These are phyloP conservation scores for Cnidoscolus chayamansa DNA, from an alignment of 441 rosid genomes.

Conservation along the genomic window DNA sequence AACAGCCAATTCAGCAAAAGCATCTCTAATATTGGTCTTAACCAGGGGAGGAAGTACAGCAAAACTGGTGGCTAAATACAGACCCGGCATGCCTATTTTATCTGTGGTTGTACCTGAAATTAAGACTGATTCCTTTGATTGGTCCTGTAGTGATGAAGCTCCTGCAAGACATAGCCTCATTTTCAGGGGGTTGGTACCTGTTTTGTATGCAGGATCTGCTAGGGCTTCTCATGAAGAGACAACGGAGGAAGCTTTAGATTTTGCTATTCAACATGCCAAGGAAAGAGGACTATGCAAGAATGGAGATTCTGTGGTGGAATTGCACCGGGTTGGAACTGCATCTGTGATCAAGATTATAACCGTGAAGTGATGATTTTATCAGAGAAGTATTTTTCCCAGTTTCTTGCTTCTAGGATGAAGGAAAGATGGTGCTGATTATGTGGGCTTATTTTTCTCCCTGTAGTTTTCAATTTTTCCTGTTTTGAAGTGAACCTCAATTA, in stretches of 20 bases:
- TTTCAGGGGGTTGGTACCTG: conserved; percentile 71
- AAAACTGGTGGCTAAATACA: conserved; percentile 87
- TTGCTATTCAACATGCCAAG: conserved; percentile 64
- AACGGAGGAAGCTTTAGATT: conserved; percentile 77
- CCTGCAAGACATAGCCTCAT: conserved; percentile 93
- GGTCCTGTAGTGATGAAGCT: conserved; percentile 86
- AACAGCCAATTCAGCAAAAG: conserved; percentile 77
- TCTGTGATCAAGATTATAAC: conserved; percentile 88
- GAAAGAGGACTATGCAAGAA: conserved; percentile 59
- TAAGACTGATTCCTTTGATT: conserved; percentile 74
- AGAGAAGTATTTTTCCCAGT: neutral
- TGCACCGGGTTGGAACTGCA: conserved; percentile 80
- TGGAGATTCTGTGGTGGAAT: conserved; percentile 83
- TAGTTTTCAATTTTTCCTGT: neutral
- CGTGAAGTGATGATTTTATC: conserved; percentile 46
- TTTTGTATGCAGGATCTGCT: conserved; percentile 77
- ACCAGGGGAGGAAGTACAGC: conserved; percentile 97
- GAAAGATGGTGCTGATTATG: neutral
- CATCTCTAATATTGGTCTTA: conserved; percentile 71
- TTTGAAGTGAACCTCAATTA: neutral
- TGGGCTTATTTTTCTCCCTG: neutral
- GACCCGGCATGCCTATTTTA: conserved; percentile 81
- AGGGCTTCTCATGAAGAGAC: conserved; percentile 82
- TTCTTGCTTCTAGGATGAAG: neutral
- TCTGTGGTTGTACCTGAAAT: conserved; percentile 87